Percentiles rank a stretch among this genome's conserved stretches.
Evolutionary conservation across 2,329 filamentous ascomycete genomes (phyloP).

Genomic region (Xylariomycetidae sp.): DNA sequence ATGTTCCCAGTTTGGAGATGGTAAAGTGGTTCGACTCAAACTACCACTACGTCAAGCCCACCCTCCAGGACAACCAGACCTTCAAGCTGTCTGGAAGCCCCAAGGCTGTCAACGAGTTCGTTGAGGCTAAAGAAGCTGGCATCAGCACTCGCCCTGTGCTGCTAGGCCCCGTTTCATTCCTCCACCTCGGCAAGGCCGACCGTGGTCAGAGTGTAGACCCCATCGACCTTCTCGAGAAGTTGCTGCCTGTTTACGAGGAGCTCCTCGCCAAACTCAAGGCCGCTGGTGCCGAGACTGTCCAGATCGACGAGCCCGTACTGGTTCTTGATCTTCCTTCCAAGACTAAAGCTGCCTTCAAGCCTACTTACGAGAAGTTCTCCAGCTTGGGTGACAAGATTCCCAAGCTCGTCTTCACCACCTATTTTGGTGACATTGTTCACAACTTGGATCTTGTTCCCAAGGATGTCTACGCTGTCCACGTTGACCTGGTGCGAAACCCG

Average conservation of each 20-base stretch:
- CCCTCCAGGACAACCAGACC: conserved; percentile 91
- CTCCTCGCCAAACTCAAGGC: conserved; percentile 90
- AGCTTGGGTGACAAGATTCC: conserved; percentile 75
- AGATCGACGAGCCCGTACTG: conserved; percentile 96
- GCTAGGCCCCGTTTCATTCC: conserved; percentile 94
- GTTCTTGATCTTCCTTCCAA: conserved; percentile 89
- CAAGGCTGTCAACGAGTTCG: conserved; percentile 92
- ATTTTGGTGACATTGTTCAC: conserved; percentile 99
- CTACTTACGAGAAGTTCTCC: conserved; percentile 86
- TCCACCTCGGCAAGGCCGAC: conserved; percentile 96
- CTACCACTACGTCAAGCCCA: conserved; percentile 99
- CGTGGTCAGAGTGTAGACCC: conserved; percentile 89
- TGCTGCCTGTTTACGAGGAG: conserved; percentile 91
- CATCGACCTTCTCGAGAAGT: conserved; percentile 89
- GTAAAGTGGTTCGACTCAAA: conserved; percentile 99
- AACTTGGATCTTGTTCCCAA: conserved; percentile 88
- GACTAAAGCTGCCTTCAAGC: conserved; percentile 96
- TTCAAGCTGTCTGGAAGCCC: conserved; percentile 85
- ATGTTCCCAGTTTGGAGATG: conserved; percentile 96
- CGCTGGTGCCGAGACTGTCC: conserved; percentile 91
- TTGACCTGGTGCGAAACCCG: conserved; percentile 96
- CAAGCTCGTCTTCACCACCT: conserved; percentile 87
- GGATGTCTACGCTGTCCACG: conserved; percentile 78
- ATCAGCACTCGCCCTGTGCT: conserved; percentile 90
- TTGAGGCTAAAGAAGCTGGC: conserved; percentile 96